Conservation (phyloP, 352 stramenopile species). For the Phytophthora cryptogea region DNA sequence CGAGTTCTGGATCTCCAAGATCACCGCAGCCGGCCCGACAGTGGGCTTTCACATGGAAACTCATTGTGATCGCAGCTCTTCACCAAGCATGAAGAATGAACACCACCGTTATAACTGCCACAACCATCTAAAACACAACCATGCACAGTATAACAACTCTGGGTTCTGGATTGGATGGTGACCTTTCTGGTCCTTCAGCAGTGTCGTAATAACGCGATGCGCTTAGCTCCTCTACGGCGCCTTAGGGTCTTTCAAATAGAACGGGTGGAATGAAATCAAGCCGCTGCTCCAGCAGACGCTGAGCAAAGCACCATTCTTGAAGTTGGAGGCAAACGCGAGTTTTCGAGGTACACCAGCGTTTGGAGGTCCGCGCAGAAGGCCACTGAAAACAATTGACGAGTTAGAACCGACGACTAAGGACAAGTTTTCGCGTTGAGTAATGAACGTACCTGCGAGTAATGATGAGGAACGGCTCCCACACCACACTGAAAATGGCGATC, state of each 20-base stretch:
- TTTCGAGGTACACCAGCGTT: conserved; percentile 62
- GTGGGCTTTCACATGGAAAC: conserved; percentile 44
- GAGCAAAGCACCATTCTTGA: conserved; percentile 68
- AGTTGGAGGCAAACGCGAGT: conserved; percentile 68
- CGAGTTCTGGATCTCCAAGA: conserved; percentile 59
- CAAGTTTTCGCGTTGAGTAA: no score
- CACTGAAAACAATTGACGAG: conserved; percentile 27
- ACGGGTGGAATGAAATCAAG: conserved; percentile 78
- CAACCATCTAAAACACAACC: neutral
- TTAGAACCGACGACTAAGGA: neutral
- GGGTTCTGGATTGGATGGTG: conserved; percentile 17
- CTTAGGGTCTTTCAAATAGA: conserved; percentile 68
- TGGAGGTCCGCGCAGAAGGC: conserved; percentile 60
- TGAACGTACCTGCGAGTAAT: conserved; percentile 60
- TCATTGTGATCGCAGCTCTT: conserved; percentile 36
- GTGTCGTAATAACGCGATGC: neutral
- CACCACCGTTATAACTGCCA: conserved; percentile 9
- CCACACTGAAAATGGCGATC: conserved; percentile 72
- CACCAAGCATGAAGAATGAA: conserved; percentile 1
- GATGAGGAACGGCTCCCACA: conserved; percentile 75
- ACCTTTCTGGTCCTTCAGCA: conserved; percentile 10
- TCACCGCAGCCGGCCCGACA: conserved; percentile 64
- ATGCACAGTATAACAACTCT: conserved; percentile 1
- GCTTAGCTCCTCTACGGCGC: conserved; percentile 18
- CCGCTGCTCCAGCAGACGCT: conserved; percentile 81